phyloP scores from a whole-genome alignment of 2,329 filamentous ascomycete species.

The Pleoardoris graminearum region DNA sequence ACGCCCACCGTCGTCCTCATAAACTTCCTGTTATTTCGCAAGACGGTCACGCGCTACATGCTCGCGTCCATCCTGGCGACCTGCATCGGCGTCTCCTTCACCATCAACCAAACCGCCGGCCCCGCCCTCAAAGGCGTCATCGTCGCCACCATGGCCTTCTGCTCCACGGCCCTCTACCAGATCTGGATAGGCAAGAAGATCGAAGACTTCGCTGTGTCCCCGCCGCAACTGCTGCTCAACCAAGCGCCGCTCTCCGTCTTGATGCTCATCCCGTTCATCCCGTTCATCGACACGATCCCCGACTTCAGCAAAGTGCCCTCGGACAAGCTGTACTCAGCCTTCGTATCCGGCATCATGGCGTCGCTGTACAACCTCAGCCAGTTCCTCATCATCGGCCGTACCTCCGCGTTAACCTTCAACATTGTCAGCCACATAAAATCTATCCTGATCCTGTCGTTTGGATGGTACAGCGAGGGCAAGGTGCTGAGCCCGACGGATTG shows the following conservation, averaged over 20 bases:
- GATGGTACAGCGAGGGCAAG: slow-evolving; percentile 52
- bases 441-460: slow-evolving; percentile 51
- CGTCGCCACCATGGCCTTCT: slow-evolving; percentile 50
- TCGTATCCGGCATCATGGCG: slow-evolving; percentile 50
- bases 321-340: slow-evolving; percentile 47
- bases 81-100: slow-evolving; percentile 51
- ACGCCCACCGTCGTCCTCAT: slow-evolving; percentile 52
- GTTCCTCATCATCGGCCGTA: slow-evolving; percentile 49
- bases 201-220: slow-evolving; percentile 50
- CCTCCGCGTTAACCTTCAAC: slow-evolving; percentile 47
- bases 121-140: slow-evolving; percentile 49
- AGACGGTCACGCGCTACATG: slow-evolving; percentile 48
- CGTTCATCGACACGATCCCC: slow-evolving; percentile 50
- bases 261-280: slow-evolving; percentile 49
- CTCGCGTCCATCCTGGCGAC: slow-evolving; percentile 48
- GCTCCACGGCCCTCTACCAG: slow-evolving; percentile 52
- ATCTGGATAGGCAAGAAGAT: slow-evolving; percentile 57
- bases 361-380: slow-evolving; percentile 49
- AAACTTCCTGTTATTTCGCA: slow-evolving; percentile 50
- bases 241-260: slow-evolving; percentile 52
- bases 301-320: slow-evolving; percentile 43
- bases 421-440: slow-evolving; percentile 51
- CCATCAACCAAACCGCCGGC: slow-evolving; percentile 48
- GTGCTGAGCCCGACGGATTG: slow-evolving; percentile 45
- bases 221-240: slow-evolving; percentile 51